These are phyloP conservation scores for Megacollybia platyphylla DNA, from an alignment of 1,284 basidiomycete genomes.

Conservation along the genomic window DNA sequence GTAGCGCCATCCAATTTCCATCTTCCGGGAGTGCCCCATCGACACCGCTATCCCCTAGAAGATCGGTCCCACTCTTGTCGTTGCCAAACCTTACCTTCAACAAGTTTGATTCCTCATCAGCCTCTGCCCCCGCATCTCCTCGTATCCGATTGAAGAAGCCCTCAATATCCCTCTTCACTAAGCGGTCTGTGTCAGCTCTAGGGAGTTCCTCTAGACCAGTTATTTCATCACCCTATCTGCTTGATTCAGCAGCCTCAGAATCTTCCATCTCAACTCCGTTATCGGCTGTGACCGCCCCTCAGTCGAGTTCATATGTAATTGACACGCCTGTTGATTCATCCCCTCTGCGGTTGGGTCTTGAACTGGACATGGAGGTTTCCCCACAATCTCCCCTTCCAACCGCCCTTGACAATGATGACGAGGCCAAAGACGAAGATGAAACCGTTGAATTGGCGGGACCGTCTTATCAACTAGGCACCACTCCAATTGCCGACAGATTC, in stretches of 20 bases:
- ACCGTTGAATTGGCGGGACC: conserved; percentile 4
- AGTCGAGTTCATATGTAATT: conserved; percentile 26
- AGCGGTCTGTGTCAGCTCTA: conserved; percentile 27
- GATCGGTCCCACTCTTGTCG: conserved; percentile 30
- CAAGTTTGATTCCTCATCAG: conserved; percentile 4
- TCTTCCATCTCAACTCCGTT: conserved; percentile 32
- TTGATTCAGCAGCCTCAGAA: conserved; percentile 23
- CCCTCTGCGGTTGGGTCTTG: conserved; percentile 26
- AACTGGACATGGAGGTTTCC: conserved; percentile 15
- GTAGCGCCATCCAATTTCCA: conserved; percentile 23
- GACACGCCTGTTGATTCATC: conserved; percentile 38
- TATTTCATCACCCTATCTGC: conserved; percentile 19
- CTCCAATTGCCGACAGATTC: conserved; percentile 36
- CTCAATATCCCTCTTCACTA: conserved; percentile 40
- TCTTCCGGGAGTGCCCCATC: conserved; percentile 10
- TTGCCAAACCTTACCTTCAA: conserved; percentile 20
- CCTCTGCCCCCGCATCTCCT: conserved; percentile 14
- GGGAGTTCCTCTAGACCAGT: conserved; percentile 7
- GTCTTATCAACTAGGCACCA: conserved; percentile 19
- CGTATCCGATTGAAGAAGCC: conserved; percentile 35
- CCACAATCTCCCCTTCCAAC: neutral
- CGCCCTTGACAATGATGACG: neutral
- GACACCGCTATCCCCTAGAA: conserved; percentile 15
- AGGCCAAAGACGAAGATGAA: conserved; percentile 1
- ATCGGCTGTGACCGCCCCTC: conserved; percentile 30